Evolutionary conservation across 768 basidiomycete genomes (phyloP).

Genomic region (Rhodotorula paludigena): DNA sequence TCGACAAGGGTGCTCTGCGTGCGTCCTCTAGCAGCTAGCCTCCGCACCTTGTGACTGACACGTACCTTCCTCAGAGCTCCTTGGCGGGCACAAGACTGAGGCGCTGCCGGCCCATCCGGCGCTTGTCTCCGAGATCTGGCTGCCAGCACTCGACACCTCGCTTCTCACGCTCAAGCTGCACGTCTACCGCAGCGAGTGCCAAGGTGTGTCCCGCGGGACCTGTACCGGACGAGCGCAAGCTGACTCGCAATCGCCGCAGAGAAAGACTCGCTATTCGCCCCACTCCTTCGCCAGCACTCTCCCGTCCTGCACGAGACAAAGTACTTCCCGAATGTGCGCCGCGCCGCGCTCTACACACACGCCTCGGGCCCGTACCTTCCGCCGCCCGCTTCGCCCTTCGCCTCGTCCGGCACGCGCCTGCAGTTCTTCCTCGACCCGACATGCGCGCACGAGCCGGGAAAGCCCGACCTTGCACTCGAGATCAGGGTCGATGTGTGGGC

Average conservation of each 20-base stretch:
- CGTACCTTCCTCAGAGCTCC: neutral
- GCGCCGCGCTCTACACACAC: slow-evolving; percentile 62
- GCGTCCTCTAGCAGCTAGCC: neutral
- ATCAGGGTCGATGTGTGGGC: slow-evolving; percentile 67
- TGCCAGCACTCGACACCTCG: slow-evolving; percentile 27
- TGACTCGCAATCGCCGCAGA: neutral
- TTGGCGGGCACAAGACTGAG: neutral
- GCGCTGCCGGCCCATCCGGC: neutral
- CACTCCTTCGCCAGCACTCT: slow-evolving; percentile 64
- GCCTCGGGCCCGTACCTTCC: slow-evolving; percentile 62
- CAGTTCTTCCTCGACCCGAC: slow-evolving; percentile 44
- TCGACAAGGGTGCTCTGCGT: slow-evolving; percentile 15
- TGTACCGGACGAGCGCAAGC: too few relatives aligned
- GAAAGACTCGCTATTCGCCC: slow-evolving; percentile 53
- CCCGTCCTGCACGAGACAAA: slow-evolving; percentile 63
- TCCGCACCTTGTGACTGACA: neutral
- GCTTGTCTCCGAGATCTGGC: slow-evolving; percentile 18
- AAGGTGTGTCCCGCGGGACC: neutral
- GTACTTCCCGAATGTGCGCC: slow-evolving; percentile 53
- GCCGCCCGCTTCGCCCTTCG: slow-evolving; percentile 40
- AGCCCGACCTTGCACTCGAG: slow-evolving; percentile 45
- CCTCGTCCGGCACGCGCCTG: slow-evolving; percentile 26
- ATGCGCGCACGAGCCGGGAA: neutral
- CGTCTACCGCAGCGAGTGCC: slow-evolving; percentile 9
- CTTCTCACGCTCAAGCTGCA: slow-evolving; percentile 20